Evolutionary conservation across 1,284 basidiomycete species (phyloP).

Genomic region (Irpex lacteus): DNA sequence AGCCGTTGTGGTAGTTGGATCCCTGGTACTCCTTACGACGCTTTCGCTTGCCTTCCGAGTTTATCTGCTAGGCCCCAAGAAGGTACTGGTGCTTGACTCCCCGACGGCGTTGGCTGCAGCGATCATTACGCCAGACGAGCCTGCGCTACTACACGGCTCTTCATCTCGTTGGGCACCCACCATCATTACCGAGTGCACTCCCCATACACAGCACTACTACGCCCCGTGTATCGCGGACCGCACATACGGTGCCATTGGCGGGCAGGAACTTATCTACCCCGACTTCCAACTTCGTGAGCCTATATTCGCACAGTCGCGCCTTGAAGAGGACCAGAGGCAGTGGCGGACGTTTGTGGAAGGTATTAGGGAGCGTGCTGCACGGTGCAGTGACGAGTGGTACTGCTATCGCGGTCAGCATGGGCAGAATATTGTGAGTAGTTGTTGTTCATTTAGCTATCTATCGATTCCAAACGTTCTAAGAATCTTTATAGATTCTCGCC

Average conservation of each 20-base stretch:
- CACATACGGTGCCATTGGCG: conserved; percentile 3
- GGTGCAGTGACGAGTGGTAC: conserved; percentile 7
- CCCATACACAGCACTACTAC: not conserved
- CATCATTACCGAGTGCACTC: not conserved
- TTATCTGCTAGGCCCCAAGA: not conserved
- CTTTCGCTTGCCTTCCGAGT: not conserved
- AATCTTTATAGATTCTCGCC: conserved; percentile 2
- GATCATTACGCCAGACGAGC: not conserved
- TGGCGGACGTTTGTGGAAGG: conserved; percentile 6
- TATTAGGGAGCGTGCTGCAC: conserved; percentile 8
- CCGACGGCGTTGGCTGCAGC: not conserved
- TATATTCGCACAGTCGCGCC: conserved; percentile 4
- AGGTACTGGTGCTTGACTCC: not conserved
- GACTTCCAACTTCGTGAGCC: conserved; percentile 11
- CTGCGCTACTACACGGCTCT: not conserved
- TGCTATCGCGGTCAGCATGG: conserved; percentile 12
- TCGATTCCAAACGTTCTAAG: not conserved
- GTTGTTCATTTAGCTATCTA: no score
- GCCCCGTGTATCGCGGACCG: conserved; percentile 8
- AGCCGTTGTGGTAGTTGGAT: not conserved
- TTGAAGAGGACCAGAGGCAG: not conserved
- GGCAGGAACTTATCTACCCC: conserved; percentile 12
- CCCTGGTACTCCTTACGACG: not conserved
- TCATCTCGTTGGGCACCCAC: not conserved
- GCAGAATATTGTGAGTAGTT: conserved; percentile 8